Percentiles rank a stretch among this genome's conserved stretches.
phyloP scores from a whole-genome alignment of 2,329 filamentous ascomycete genomes.

The Dothistroma septosporum region DNA sequence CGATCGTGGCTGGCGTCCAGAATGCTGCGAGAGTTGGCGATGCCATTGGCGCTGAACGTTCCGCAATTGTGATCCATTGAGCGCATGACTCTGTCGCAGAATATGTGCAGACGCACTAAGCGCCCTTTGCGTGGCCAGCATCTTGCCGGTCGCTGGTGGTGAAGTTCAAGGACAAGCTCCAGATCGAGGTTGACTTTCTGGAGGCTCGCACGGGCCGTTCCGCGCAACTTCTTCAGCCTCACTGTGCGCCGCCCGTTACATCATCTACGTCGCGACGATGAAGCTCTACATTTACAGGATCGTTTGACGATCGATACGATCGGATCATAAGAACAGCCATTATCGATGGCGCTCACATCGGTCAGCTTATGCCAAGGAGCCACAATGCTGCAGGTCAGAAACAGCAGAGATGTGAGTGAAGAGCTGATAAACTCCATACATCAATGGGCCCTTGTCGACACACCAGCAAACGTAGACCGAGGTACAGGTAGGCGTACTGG shows the following conservation, averaged over 20 bases:
- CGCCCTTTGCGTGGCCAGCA: slow-evolving; percentile 23
- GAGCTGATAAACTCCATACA: not conserved
- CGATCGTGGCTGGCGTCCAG: slow-evolving; percentile 10
- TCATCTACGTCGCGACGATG: too few species aligned
- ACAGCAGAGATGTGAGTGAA: not conserved
- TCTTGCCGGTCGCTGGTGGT: slow-evolving; percentile 10
- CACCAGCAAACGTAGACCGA: not conserved
- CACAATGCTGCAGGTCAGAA: not conserved
- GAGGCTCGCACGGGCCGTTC: not conserved
- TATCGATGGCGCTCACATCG: not conserved
- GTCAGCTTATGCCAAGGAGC: not conserved
- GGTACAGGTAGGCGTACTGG: not conserved
- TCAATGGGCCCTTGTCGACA: not conserved
- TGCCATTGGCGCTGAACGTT: slow-evolving; percentile 24
- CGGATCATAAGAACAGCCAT: not conserved
- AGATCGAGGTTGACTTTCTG: not conserved
- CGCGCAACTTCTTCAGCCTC: not conserved
- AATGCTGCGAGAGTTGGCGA: slow-evolving; percentile 21
- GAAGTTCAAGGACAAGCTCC: not conserved
- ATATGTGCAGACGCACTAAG: slow-evolving; percentile 19
- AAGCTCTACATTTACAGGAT: not conserved
- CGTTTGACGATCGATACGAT: not conserved
- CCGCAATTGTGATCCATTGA: slow-evolving; percentile 24
- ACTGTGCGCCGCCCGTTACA: not conserved
- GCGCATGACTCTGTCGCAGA: slow-evolving; percentile 15